Base-by-base conservation (phyloP, 495 filamentous ascomycete species). In the Clohesyomyces aquaticus region DNA sequence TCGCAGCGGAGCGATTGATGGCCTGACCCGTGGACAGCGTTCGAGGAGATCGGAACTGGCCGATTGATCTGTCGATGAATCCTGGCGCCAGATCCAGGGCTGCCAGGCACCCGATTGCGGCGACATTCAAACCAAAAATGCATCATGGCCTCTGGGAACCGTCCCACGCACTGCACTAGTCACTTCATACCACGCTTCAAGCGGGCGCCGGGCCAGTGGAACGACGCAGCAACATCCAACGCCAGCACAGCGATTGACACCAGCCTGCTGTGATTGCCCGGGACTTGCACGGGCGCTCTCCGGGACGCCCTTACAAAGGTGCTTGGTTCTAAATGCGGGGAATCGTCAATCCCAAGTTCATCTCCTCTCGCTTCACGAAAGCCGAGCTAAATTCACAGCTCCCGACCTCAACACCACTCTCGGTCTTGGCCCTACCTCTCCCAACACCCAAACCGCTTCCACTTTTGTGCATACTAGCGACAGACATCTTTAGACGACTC, bases 321-420 rank as follows among this genome's bases (percentile, higher is more conserved):
- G 35, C 51, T 14, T 14, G 10, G 47, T 29, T 22, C 54, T 18
- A 53, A 55, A 63, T 64, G 66, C 66, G 66, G 66, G 66, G 66
- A 68, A 68, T 68, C 42, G 57, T 64, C 49, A 29, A n/a, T 26
- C 49, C 52, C 55, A 46, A 60, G 60, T 54, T 47, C 42, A 41
- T 27, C 61, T 68, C 60, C 55, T 26, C 60, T 68, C 66, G 65
- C 65, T 68, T 68, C 59, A 49, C 65, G 21, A 57, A 52, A 64
- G 66, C 66, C 66, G 61, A 68, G 54, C 54, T 19, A 43, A 51
- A 61, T 32, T 43, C 56, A 54, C 16, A 58, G 45, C 49, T 45
- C 57, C 49, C n/a, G n/a, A n/a, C n/a, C n/a, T 22, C 56, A 66
- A 28, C 57, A 66, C 27, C 63, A 26, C 21, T 54, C 45, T n/a